These are phyloP conservation scores for Penicillium roqueforti DNA, from an alignment of 495 filamentous ascomycete species.

Conservation along the genomic window DNA sequence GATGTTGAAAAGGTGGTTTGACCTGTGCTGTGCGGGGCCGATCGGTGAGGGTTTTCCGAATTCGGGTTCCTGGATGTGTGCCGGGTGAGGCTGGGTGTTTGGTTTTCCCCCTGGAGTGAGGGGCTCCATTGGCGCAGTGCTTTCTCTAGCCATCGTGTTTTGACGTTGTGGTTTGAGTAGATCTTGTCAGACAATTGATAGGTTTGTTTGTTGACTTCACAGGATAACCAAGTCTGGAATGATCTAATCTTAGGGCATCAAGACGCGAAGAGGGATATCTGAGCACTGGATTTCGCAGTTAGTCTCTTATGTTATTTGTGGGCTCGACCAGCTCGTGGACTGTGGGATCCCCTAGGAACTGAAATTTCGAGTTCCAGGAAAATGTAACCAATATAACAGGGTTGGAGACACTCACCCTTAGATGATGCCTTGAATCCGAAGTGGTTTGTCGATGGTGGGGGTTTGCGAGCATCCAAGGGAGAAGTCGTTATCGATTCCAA, in stretches of 20 bases:
- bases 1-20: slow-evolving; percentile 49
- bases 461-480: slow-evolving; percentile 11
- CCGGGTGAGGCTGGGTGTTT: slow-evolving; percentile 24
- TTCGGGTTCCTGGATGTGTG: slow-evolving; percentile 42
- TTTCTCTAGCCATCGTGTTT: slow-evolving; percentile 41
- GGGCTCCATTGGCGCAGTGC: slow-evolving; percentile 34
- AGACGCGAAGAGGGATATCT: not conserved
- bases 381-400: not conserved
- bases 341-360: not conserved
- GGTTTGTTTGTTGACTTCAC: not conserved
- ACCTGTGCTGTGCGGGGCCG: slow-evolving; percentile 41
- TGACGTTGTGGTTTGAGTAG: not conserved
- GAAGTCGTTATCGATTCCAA: slow-evolving; percentile 25
- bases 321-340: not conserved
- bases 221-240: not conserved
- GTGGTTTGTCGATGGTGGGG: slow-evolving; percentile 12
- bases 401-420: not conserved
- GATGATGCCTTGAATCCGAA: not conserved
- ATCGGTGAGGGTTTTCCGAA: slow-evolving; percentile 57
- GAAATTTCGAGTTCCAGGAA: not conserved
- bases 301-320: slow-evolving; percentile 4
- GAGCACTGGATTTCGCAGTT: not conserved
- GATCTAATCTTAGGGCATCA: not conserved
- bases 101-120: slow-evolving; percentile 29
- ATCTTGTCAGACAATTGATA: not conserved